phyloP scores from a whole-genome alignment of 2,329 filamentous ascomycete species.

The Simplicillium sp. region DNA sequence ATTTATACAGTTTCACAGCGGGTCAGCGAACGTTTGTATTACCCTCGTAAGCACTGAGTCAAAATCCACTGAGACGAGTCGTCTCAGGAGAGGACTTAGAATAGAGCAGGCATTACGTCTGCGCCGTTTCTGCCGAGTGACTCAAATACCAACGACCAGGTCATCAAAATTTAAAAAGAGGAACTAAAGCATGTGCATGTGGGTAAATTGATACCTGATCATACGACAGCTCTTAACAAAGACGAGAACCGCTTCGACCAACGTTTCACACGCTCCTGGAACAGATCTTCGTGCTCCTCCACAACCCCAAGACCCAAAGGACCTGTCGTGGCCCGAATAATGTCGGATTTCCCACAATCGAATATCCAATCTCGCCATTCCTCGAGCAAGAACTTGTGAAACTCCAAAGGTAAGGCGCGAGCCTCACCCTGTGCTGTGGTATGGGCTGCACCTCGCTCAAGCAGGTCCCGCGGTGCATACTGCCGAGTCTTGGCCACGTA shows the following conservation, averaged over 20 bases:
- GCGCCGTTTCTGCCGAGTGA: no score
- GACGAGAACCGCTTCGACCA: background rate
- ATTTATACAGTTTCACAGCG: no score
- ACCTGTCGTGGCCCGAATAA: background rate
- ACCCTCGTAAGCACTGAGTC: no score
- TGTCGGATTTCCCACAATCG: background rate
- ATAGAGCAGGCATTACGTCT: no score
- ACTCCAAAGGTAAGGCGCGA: constrained; percentile 1
- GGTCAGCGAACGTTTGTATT: no score
- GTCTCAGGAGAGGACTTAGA: background rate
- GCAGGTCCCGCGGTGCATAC: background rate
- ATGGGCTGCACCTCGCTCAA: background rate
- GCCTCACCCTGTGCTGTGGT: background rate
- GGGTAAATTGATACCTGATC: background rate
- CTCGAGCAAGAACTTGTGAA: background rate
- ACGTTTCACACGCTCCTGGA: background rate
- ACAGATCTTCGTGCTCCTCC: background rate
- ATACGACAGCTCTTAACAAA: background rate
- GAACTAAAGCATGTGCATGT: no score
- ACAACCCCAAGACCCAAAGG: background rate
- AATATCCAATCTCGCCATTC: constrained; percentile 3
- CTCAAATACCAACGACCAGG: no score
- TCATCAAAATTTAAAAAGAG: no score
- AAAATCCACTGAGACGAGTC: background rate
- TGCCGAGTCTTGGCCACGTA: background rate